Base-by-base conservation (phyloP, 176 grass and related monocot genomes). In the Cocos nucifera region DNA sequence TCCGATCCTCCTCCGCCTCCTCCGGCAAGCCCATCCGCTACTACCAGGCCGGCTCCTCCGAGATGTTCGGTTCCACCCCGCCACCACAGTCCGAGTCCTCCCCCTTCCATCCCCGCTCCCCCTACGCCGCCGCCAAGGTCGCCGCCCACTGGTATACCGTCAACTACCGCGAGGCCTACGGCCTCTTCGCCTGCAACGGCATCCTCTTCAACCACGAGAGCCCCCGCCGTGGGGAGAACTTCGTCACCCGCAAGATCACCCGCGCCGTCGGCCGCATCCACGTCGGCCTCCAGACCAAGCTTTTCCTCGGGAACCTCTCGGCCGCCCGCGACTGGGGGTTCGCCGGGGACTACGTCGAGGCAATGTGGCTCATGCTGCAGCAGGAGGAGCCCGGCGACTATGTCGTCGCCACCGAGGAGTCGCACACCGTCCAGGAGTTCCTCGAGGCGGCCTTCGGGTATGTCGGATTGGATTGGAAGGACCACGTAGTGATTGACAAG, bases 171-270 rank as follows among this genome's bases (percentile, higher is more conserved):
- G 93, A 98, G 81, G 93, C 93, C 0, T 98, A 98, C 55, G 81
- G 80, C 6, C 64, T 98, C 53, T 98, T 92, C 59, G 81, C 93
- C 20, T 98, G 93, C 84, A 92, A 92, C 60, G 87, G 93, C n/a
- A 81, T 98, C 59, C 93, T 98, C 63, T 98, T 98, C 87, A 98
- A 98, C 78, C 87, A 98, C 50, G 93, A 98, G 87, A 92, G 87
- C 1, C 93, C 93, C 0, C 84, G 93, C 53, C 87, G 93, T 2
- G 93, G 93, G 1, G 87, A 98, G 87, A 98, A 98, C 87, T 98
- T 98, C 59, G 93, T 98, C 57, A 98, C 93, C 30, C 81, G 93
- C 73, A 98, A 98, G 87, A 98, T 98, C 76, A 98, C 93, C 55
- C 81, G 93, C 6, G 93, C 93, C 56, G 35, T 98, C 22, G 93